Conservation (phyloP, 768 basidiomycete genomes). For the Pisolithus tinctorius region DNA sequence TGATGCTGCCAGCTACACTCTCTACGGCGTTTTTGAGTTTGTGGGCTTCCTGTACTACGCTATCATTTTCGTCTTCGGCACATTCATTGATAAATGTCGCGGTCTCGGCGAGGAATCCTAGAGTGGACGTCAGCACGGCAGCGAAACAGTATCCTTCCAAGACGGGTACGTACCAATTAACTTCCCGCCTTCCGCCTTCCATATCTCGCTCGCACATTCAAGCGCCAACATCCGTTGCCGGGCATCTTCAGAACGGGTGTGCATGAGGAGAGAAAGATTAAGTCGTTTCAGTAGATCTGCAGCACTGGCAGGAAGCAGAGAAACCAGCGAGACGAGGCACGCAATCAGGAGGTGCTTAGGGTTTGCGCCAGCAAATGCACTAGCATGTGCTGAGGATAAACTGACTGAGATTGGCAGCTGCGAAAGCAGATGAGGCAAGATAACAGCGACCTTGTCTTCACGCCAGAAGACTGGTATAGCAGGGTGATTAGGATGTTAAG, state of each 20-base stretch:
- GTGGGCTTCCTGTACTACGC: slow-evolving; percentile 65
- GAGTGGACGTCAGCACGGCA: background rate
- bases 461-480: slow-evolving; percentile 74
- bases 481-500: background rate
- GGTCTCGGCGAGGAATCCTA: slow-evolving; percentile 76
- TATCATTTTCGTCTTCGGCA: slow-evolving; percentile 83
- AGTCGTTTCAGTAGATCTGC: slow-evolving; percentile 59
- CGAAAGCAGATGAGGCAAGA: slow-evolving; percentile 51
- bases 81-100: slow-evolving; percentile 84
- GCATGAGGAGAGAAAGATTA: slow-evolving; percentile 81
- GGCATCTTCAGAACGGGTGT: slow-evolving; percentile 79
- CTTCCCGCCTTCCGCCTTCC: slow-evolving; percentile 71
- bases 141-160: background rate
- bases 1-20: slow-evolving; percentile 56
- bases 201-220: slow-evolving; percentile 60
- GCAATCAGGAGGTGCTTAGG: slow-evolving; percentile 8
- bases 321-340: slow-evolving; percentile 14
- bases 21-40: slow-evolving; percentile 67
- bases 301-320: slow-evolving; percentile 12
- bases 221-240: slow-evolving; percentile 67
- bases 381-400: slow-evolving; percentile 9
- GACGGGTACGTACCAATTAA: slow-evolving; percentile 48
- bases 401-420: slow-evolving; percentile 54
- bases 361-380: background rate
- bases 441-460: slow-evolving; percentile 64